Conservation (phyloP, 1,139 yeast species). For the Pichia sp. region DNA sequence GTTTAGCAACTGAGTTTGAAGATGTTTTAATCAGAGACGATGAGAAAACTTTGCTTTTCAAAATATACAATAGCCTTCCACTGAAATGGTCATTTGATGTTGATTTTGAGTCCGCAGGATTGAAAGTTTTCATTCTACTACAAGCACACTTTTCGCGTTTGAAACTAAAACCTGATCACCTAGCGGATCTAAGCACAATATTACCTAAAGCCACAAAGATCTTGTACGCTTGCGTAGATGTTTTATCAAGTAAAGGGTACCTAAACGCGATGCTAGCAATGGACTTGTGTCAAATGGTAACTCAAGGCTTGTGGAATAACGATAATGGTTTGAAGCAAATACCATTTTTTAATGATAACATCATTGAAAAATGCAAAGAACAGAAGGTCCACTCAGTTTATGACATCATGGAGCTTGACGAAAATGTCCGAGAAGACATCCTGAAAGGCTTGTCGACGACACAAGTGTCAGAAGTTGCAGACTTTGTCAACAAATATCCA, state of each 20-base stretch:
- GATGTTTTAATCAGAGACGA: constrained; percentile 54
- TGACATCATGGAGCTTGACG: constrained; percentile 84
- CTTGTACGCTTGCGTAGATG: constrained; percentile 67
- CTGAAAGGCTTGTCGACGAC: constrained; percentile 49
- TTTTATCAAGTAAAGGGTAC: constrained; percentile 74
- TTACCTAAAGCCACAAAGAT: constrained; percentile 48
- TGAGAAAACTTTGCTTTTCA: constrained; percentile 48
- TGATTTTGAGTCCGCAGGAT: constrained; percentile 50
- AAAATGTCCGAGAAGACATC: constrained; percentile 63
- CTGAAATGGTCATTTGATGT: constrained; percentile 42
- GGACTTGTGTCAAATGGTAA: constrained; percentile 86
- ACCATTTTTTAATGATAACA: constrained; percentile 58
- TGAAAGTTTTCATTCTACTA: constrained; percentile 68
- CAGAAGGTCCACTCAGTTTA: constrained; percentile 65
- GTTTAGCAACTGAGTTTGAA: constrained; percentile 70
- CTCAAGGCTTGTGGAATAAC: constrained; percentile 81
- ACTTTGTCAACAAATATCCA: constrained; percentile 86
- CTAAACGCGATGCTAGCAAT: constrained; percentile 76
- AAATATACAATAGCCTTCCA: constrained; percentile 58
- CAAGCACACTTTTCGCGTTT: constrained; percentile 80
- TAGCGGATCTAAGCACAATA: constrained; percentile 51
- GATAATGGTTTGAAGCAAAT: constrained; percentile 79
- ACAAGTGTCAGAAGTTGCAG: constrained; percentile 62
- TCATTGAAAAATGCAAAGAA: constrained; percentile 55
- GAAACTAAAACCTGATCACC: constrained; percentile 54